Evolutionary conservation across 192 early-diverging fungal species (phyloP).

Genomic region (Spinellus fusiger): DNA sequence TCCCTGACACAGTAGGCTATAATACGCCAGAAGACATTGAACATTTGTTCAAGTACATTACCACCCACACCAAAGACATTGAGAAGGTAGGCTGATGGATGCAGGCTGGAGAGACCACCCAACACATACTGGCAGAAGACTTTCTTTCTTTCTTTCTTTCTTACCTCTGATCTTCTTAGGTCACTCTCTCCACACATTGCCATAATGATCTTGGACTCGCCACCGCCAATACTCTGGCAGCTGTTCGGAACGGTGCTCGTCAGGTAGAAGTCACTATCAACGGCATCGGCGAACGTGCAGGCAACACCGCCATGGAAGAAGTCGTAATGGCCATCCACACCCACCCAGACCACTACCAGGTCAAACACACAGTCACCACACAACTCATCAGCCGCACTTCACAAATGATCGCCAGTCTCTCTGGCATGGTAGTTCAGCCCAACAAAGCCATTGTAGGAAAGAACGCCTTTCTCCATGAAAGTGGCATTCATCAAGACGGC

Average conservation of each 20-base stretch:
- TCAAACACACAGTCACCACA: conserved; percentile 89
- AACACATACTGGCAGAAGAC: not conserved
- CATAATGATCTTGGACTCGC: conserved; percentile 97
- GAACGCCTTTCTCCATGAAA: conserved; percentile 96
- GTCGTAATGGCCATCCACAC: conserved; percentile 94
- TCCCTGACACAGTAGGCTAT: conserved; percentile 98
- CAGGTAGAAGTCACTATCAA: conserved; percentile 98
- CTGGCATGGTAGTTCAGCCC: conserved; percentile 93
- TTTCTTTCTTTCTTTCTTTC: not conserved
- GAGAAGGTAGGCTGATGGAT: conserved; percentile 42
- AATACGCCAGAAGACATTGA: conserved; percentile 91
- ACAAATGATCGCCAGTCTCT: conserved; percentile 80
- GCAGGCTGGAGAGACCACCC: not conserved
- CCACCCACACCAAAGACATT: conserved; percentile 63
- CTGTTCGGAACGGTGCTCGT: conserved; percentile 83
- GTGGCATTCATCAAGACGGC: conserved; percentile 98
- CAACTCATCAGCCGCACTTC: conserved; percentile 81
- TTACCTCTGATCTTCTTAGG: conserved; percentile 22
- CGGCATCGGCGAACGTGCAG: conserved; percentile 97
- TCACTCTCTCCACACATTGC: conserved; percentile 93
- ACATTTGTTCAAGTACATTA: conserved; percentile 74
- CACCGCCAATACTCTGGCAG: conserved; percentile 92
- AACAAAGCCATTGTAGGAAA: conserved; percentile 98
- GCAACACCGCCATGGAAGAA: conserved; percentile 95
- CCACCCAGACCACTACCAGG: conserved; percentile 83